Base-by-base conservation (phyloP, 495 filamentous ascomycete genomes). In the Neurospora sp. region DNA sequence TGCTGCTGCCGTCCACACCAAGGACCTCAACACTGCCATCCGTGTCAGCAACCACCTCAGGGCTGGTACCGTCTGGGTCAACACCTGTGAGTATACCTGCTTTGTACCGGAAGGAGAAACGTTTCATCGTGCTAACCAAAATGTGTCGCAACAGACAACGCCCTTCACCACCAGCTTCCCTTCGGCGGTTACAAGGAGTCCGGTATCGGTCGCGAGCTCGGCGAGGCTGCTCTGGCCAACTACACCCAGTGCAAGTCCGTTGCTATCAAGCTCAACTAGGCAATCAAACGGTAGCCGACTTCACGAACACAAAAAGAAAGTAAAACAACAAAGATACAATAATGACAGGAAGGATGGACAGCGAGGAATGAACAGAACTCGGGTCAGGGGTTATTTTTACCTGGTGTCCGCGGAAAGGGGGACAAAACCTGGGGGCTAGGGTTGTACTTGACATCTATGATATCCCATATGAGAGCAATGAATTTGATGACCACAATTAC, bases 51-150 rank as follows among this genome's bases (percentile, higher is more conserved):
- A 95, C 82, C 86, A 84, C 20, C 84, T 99, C 71, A 87, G 86
- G 75, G 96, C 96, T 39, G 96, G 95, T 79, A 98, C 96, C 76
- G 93, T 97, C 78, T 98, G 96, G 96, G 90, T 97, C 79, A 97
- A 97, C 88, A 8, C 5, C 14, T 90, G 82, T 96, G 94, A 84
- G 78, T 76, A 23, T 66, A 12, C 41, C 73, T 11, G 9, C 31
- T 20, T 31, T 38, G 12, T 31, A 23, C 39, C 14, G 7, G 23
- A 31, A 9, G 6, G 7, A 31, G 14, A 62, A n/a, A 18, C 12
- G 40, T 40, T 12, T 54, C n/a, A 4, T 70, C 72, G 62, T 37
- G 16, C 27, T 27, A 38, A 31, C 35, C 38, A 6, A 6, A 31
- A 12, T 66, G 54, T 66, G 14, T 12, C 11, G 40, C 71, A 79